Percentiles rank a stretch among this genome's conserved stretches.
phyloP scores from a whole-genome alignment of 2,329 filamentous ascomycete species.

The Cordyceps javanica region DNA sequence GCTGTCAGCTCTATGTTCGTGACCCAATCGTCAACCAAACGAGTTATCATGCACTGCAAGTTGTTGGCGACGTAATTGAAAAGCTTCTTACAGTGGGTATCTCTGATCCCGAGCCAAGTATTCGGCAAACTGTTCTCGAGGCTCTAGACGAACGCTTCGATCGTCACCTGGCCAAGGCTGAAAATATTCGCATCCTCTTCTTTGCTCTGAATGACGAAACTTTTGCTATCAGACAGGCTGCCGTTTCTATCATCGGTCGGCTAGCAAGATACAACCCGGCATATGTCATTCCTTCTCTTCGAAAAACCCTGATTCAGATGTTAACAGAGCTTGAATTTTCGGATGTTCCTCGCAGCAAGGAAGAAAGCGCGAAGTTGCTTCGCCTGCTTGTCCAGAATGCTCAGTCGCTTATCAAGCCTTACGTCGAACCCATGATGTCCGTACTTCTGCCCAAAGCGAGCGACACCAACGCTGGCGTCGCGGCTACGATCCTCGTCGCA shows the following conservation, averaged over 20 bases:
- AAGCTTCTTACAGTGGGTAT: conserved; percentile 92
- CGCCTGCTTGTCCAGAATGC: conserved; percentile 91
- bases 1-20: conserved; percentile 93
- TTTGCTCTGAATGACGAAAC: conserved; percentile 93
- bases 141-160: conserved; percentile 93
- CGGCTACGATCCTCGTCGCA: conserved; percentile 89
- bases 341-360: conserved; percentile 87
- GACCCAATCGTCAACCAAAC: conserved; percentile 98
- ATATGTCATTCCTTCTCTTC: conserved; percentile 91
- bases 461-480: conserved; percentile 79
- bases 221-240: conserved; percentile 86
- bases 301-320: conserved; percentile 93
- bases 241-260: conserved; percentile 93
- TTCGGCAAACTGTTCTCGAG: conserved; percentile 79
- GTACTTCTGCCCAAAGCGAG: conserved; percentile 90
- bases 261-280: conserved; percentile 88
- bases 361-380: conserved; percentile 90
- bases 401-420: conserved; percentile 87
- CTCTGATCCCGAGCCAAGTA: conserved; percentile 83
- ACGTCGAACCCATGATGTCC: conserved; percentile 92
- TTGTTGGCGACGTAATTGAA: conserved; percentile 96
- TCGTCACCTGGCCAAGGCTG: conserved; percentile 90
- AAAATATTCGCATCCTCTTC: conserved; percentile 94
- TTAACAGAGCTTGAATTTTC: conserved; percentile 95
- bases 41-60: conserved; percentile 91